phyloP scores from a whole-genome alignment of 768 basidiomycete genomes.

The Hydnomerulius pinastri region DNA sequence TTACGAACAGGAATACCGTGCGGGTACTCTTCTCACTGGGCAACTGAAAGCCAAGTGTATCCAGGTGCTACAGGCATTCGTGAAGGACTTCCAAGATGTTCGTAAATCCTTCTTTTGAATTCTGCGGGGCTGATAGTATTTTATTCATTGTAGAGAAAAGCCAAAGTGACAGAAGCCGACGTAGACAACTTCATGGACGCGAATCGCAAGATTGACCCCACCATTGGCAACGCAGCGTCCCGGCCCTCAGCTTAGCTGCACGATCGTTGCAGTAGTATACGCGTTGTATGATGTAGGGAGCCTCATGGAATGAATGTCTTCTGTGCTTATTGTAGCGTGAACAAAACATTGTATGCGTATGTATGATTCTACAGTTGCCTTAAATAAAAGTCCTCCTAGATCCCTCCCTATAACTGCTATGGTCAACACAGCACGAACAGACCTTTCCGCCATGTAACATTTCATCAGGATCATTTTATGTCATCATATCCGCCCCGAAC shows the following conservation, averaged over 20 bases:
- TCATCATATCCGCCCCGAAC: slow-evolving; percentile 21
- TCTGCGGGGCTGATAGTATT: no score
- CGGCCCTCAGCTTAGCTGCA: not conserved
- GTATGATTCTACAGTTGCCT: slow-evolving; percentile 3
- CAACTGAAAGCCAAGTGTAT: slow-evolving; percentile 92
- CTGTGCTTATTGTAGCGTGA: slow-evolving; percentile 1
- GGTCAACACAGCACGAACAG: slow-evolving; percentile 11
- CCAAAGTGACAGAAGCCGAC: slow-evolving; percentile 77
- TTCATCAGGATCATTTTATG: slow-evolving; percentile 4
- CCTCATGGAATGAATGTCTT: slow-evolving; percentile 4
- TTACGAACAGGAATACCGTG: slow-evolving; percentile 78
- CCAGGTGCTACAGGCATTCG: slow-evolving; percentile 75
- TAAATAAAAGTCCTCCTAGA: slow-evolving; percentile 5
- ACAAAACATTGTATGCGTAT: not conserved
- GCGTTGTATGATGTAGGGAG: slow-evolving; percentile 1
- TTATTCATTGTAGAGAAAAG: slow-evolving; percentile 63
- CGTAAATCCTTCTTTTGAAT: slow-evolving; percentile 10
- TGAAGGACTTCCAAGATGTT: slow-evolving; percentile 84
- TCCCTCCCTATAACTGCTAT: not conserved
- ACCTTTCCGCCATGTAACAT: not conserved
- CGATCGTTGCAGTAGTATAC: not conserved
- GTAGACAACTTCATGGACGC: slow-evolving; percentile 80
- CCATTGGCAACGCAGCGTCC: slow-evolving; percentile 39
- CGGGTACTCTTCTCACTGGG: slow-evolving; percentile 84
- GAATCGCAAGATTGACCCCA: slow-evolving; percentile 70